Conservation (phyloP, 192 early-diverging fungal genomes). For the Coemansia sp. region DNA sequence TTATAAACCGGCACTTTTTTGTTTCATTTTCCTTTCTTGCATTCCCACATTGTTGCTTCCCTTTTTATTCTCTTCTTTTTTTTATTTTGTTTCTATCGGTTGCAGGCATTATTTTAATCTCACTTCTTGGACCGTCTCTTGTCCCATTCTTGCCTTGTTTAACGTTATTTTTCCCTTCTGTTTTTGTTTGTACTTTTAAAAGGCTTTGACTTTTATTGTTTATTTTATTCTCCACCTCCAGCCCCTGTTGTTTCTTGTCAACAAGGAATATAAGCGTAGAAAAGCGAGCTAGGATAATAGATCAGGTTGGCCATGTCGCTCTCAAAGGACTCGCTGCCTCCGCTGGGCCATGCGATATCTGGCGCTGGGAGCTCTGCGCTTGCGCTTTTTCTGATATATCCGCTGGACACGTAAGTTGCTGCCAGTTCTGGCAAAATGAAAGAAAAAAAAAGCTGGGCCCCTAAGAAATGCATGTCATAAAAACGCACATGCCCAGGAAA, state of each 20-base stretch:
- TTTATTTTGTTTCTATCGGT: not conserved
- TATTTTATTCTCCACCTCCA: not conserved
- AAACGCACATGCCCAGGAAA: too few relatives aligned
- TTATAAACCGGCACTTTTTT: not conserved
- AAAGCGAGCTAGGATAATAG: not conserved
- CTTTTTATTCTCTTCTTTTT: not conserved
- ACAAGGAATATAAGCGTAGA: not conserved
- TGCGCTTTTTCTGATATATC: conserved; percentile 88
- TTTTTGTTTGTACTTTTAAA: not conserved
- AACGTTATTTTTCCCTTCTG: not conserved
- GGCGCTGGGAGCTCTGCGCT: conserved; percentile 91
- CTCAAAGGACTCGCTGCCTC: conserved; percentile 62
- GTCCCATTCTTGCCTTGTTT: not conserved
- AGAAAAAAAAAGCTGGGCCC: too few relatives aligned
- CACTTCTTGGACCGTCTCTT: too few relatives aligned
- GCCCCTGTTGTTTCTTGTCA: too few relatives aligned
- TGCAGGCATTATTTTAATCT: not conserved
- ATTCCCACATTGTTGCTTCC: not conserved
- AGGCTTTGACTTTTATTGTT: not conserved
- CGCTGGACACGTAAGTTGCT: conserved; percentile 73
- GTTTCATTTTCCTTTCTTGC: not conserved
- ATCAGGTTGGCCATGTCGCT: conserved; percentile 17
- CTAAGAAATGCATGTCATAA: too few relatives aligned
- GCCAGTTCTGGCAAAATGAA: too few relatives aligned
- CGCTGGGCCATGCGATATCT: conserved; percentile 88